These are phyloP conservation scores for Neoboletus brunneissimus DNA, from an alignment of 768 basidiomycete species.

Conservation along the genomic window DNA sequence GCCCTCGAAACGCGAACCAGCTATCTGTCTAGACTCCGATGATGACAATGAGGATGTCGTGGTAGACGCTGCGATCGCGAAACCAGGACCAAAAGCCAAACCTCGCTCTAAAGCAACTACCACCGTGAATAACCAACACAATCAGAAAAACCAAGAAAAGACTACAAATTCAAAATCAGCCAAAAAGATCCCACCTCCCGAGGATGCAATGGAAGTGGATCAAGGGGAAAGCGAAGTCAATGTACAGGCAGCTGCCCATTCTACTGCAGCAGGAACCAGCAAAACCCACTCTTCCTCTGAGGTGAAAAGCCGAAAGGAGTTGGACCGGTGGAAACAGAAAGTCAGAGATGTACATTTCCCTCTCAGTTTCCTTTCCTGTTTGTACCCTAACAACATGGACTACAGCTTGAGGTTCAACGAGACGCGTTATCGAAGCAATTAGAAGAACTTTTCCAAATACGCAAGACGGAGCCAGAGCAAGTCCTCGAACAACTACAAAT, in stretches of 20 bases:
- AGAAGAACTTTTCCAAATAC: slow-evolving; percentile 55
- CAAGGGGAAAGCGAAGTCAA: slow-evolving; percentile 1
- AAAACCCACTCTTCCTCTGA: slow-evolving; percentile 14
- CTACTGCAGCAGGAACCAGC: slow-evolving; percentile 8
- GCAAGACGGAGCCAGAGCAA: slow-evolving; percentile 65
- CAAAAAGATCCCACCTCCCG: slow-evolving; percentile 2
- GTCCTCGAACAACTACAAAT: slow-evolving; percentile 45
- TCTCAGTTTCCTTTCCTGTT: not conserved
- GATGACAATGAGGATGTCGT: not conserved
- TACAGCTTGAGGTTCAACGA: slow-evolving; percentile 39
- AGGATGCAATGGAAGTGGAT: slow-evolving; percentile 18
- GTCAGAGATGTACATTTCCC: slow-evolving; percentile 21
- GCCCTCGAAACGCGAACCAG: slow-evolving; percentile 13
- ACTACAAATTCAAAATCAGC: slow-evolving; percentile 6
- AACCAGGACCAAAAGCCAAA: slow-evolving; percentile 17
- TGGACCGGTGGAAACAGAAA: slow-evolving; percentile 33
- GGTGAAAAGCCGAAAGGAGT: slow-evolving; percentile 18
- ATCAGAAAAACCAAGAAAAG: slow-evolving; percentile 11
- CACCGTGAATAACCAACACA: slow-evolving; percentile 4
- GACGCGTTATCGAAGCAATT: slow-evolving; percentile 51
- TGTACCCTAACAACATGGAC: not conserved
- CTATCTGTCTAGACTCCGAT: not conserved
- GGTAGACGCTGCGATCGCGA: slow-evolving; percentile 1
- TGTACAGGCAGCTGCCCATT: slow-evolving; percentile 1
- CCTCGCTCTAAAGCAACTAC: slow-evolving; percentile 12